These are phyloP conservation scores for Wickerhamomyces rabaulensis DNA, from an alignment of 805 yeast species.

Conservation along the genomic window DNA sequence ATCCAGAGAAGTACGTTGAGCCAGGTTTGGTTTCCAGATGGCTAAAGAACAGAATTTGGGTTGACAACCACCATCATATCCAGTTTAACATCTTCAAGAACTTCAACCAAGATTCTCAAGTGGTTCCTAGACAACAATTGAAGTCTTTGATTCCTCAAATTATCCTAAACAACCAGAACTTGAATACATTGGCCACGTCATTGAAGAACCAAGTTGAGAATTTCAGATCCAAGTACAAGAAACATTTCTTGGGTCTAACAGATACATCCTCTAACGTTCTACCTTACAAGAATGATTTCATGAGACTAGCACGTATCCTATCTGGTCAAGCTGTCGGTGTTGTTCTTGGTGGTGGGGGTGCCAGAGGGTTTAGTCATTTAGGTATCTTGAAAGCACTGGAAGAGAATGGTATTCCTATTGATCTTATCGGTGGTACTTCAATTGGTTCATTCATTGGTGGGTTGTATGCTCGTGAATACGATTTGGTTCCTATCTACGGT, in stretches of 20 bases:
- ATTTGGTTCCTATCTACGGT: conserved; percentile 86
- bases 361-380: conserved; percentile 87
- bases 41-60: conserved; percentile 86
- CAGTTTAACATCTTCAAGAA: conserved; percentile 47
- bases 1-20: conserved; percentile 73
- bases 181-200: conserved; percentile 14
- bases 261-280: conserved; percentile 27
- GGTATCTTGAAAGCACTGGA: conserved; percentile 91
- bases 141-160: conserved; percentile 3
- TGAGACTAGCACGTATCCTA: conserved; percentile 80
- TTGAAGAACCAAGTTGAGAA: conserved; percentile 33
- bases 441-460: conserved; percentile 97
- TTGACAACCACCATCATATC: conserved; percentile 88
- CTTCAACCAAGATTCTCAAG: background rate
- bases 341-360: conserved; percentile 97
- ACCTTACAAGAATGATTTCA: conserved; percentile 79
- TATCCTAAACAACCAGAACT: conserved; percentile 11
- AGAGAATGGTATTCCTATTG: conserved; percentile 90
- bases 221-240: conserved; percentile 27
- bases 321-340: conserved; percentile 93
- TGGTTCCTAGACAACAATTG: background rate
- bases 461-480: conserved; percentile 86
- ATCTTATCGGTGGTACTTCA: conserved; percentile 92
- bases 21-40: conserved; percentile 84
- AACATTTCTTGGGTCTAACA: conserved; percentile 3